These are phyloP conservation scores for Termitomyces sp. DNA, from an alignment of 768 basidiomycete genomes.

Conservation along the genomic window DNA sequence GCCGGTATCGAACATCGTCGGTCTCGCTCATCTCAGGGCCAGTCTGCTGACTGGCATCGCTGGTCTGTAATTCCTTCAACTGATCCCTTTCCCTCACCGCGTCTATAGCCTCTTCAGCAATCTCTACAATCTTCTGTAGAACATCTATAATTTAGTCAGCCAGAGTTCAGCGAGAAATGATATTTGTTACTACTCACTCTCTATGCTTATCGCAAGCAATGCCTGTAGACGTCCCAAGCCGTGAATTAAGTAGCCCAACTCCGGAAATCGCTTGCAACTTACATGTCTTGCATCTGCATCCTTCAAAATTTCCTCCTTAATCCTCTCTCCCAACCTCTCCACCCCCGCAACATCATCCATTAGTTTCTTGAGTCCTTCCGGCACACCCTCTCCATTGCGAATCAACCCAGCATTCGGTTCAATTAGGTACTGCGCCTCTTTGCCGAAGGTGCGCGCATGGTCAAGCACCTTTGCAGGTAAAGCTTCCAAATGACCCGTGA, in stretches of 20 bases:
- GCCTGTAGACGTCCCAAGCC: constrained; percentile 17
- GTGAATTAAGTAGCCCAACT: neutral
- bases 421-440: constrained; percentile 30
- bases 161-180: neutral
- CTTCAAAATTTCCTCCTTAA: constrained; percentile 29
- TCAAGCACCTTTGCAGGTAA: constrained; percentile 28
- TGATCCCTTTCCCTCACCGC: constrained; percentile 12
- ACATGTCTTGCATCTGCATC: constrained; percentile 30
- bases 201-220: constrained; percentile 29
- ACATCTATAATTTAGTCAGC: constrained; percentile 9
- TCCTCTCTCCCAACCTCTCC: constrained; percentile 26
- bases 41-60: neutral
- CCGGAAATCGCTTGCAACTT: constrained; percentile 6
- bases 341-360: constrained; percentile 31
- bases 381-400: constrained; percentile 17
- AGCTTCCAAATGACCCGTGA: constrained; percentile 25
- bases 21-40: neutral
- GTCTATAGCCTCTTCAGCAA: constrained; percentile 15
- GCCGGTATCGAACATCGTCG: neutral
- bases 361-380: constrained; percentile 26
- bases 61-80: constrained; percentile 4
- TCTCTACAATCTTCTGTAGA: constrained; percentile 12
- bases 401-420: constrained; percentile 14
- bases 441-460: constrained; percentile 26
- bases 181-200: constrained; percentile 8